Evolutionary conservation across 192 early-diverging fungal genomes (phyloP).

Genomic region (Rhizophagus sp.): DNA sequence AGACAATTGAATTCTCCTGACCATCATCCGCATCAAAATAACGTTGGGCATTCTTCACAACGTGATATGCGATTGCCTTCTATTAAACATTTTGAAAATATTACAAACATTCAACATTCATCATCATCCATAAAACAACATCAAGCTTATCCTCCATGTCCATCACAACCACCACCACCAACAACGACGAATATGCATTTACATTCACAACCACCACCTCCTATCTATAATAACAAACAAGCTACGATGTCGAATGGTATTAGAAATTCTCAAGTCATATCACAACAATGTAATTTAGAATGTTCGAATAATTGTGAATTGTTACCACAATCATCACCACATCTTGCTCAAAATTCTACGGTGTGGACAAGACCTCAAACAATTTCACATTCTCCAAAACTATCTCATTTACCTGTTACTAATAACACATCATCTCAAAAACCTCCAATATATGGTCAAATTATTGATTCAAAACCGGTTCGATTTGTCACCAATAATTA

Average conservation of each 20-base stretch:
- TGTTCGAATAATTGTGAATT: background rate
- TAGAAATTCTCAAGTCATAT: background rate
- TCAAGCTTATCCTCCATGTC: background rate
- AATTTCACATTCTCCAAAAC: background rate
- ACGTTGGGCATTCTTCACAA: background rate
- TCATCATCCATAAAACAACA: background rate
- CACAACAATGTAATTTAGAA: background rate
- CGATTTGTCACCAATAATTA: constrained; percentile 8
- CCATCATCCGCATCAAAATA: background rate
- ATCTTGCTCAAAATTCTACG: background rate
- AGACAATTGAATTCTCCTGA: background rate
- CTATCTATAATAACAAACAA: background rate
- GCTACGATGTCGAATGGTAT: background rate
- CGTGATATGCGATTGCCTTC: background rate
- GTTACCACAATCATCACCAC: background rate
- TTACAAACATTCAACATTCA: background rate
- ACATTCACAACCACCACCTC: background rate
- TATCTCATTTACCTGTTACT: background rate
- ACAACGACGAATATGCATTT: background rate
- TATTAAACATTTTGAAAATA: background rate
- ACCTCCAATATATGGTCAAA: background rate
- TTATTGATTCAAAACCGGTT: background rate
- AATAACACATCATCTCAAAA: background rate
- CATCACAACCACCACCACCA: no score
- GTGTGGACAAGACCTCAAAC: background rate